Conservation (phyloP, 2,329 filamentous ascomycete genomes). For the Sclerotinia glacialis region DNA sequence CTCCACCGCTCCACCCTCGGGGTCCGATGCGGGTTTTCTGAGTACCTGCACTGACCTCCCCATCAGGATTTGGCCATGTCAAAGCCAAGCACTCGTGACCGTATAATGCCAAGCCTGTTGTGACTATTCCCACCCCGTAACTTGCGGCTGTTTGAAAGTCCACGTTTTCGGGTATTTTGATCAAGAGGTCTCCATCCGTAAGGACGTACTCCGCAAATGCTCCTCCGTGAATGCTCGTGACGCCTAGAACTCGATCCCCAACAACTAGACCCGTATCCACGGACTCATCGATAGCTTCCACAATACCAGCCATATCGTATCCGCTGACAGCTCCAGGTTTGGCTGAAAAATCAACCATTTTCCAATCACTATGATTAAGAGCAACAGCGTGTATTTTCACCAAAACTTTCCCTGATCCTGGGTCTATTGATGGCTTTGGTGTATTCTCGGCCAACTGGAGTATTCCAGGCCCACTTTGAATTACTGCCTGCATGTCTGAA, state of each 20-base stretch:
- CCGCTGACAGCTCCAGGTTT: constrained; percentile 18
- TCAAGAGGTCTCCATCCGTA: constrained; percentile 10
- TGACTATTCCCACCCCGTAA: constrained; percentile 7
- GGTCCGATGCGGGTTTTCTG: constrained; percentile 16
- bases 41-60: not conserved
- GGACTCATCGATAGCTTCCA: constrained; percentile 13
- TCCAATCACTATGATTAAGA: constrained; percentile 21
- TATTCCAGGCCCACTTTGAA: constrained; percentile 5
- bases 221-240: constrained; percentile 18
- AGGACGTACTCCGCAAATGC: constrained; percentile 21
- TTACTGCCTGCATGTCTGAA: constrained; percentile 1
- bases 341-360: constrained; percentile 20
- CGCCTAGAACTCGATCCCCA: constrained; percentile 21
- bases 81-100: constrained; percentile 4
- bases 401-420: constrained; percentile 6
- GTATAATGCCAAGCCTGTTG: constrained; percentile 17
- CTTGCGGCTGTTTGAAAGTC: constrained; percentile 2
- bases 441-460: constrained; percentile 1
- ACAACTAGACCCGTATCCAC: not conserved
- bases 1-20: constrained; percentile 18
- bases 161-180: constrained; percentile 15
- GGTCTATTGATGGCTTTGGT: not conserved
- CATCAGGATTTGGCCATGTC: not conserved
- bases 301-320: constrained; percentile 18
- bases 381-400: constrained; percentile 14